phyloP scores from a whole-genome alignment of 805 yeast species.

The Wickerhamiella hasegawae region DNA sequence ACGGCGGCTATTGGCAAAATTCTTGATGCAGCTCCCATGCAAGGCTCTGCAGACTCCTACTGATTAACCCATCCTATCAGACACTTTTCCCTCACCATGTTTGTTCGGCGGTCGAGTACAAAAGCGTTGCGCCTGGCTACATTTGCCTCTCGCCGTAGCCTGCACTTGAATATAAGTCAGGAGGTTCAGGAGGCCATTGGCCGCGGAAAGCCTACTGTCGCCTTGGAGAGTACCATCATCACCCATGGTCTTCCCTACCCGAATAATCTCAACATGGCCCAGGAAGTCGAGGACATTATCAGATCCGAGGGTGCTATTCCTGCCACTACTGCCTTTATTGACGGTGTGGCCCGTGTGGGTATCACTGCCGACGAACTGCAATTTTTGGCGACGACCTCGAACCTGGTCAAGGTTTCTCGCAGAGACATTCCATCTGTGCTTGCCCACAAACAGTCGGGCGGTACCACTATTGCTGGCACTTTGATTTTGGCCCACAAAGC shows the following conservation, averaged over 20 bases:
- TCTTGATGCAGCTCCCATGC: too few relatives aligned
- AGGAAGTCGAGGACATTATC: slow-evolving; percentile 43
- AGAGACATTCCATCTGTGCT: slow-evolving; percentile 63
- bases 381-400: slow-evolving; percentile 27
- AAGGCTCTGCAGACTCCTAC: too few relatives aligned
- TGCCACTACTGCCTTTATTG: slow-evolving; percentile 67
- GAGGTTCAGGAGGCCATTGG: slow-evolving; percentile 50
- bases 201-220: slow-evolving; percentile 50
- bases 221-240: slow-evolving; percentile 74
- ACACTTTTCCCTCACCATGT: too few relatives aligned
- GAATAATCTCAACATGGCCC: slow-evolving; percentile 56
- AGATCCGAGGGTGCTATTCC: slow-evolving; percentile 56
- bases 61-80: too few relatives aligned
- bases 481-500: slow-evolving; percentile 65
- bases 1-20: too few relatives aligned
- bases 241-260: slow-evolving; percentile 86
- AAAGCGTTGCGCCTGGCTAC: too few relatives aligned
- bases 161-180: slow-evolving; percentile 9
- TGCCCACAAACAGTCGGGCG: slow-evolving; percentile 53
- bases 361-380: slow-evolving; percentile 32
- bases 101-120: too few relatives aligned
- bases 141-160: background rate
- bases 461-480: slow-evolving; percentile 81
- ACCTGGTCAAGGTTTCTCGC: slow-evolving; percentile 50
- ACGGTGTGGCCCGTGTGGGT: slow-evolving; percentile 63